These are phyloP conservation scores for Eremothecium coryli DNA, from an alignment of 1,139 yeast species.

Conservation along the genomic window DNA sequence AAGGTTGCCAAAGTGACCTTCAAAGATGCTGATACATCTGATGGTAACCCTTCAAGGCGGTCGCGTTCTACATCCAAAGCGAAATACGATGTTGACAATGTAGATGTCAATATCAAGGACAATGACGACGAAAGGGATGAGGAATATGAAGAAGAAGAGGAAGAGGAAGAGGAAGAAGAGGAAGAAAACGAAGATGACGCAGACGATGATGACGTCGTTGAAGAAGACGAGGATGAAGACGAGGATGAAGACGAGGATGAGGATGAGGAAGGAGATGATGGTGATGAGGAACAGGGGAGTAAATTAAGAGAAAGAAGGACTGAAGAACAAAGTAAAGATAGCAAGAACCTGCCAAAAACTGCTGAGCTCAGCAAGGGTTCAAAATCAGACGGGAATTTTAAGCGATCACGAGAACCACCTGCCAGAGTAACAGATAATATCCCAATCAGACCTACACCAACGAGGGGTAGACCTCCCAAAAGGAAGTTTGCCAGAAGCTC, in stretches of 20 bases:
- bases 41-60: constrained; percentile 6
- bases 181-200: not conserved
- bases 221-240: constrained; percentile 16
- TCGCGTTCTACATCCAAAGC: constrained; percentile 21
- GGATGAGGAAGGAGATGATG: constrained; percentile 20
- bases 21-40: too few relatives aligned
- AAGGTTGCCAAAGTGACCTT: constrained; percentile 1
- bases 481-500: constrained; percentile 20
- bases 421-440: not conserved
- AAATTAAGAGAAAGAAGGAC: constrained; percentile 11
- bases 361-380: not conserved
- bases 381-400: too few relatives aligned
- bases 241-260: constrained; percentile 20
- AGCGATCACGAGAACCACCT: not conserved
- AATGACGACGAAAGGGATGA: constrained; percentile 21
- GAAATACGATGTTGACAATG: constrained; percentile 25
- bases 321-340: not conserved
- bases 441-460: constrained; percentile 4
- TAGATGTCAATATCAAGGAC: too few relatives aligned
- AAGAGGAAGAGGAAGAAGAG: constrained; percentile 2
- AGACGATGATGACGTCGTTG: constrained; percentile 12
- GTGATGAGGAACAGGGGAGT: constrained; percentile 16
- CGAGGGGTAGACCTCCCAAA: constrained; percentile 33
- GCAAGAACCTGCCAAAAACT: too few relatives aligned
- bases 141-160: constrained; percentile 24